A percentile compares a stretch with the other conserved stretches of the same genome.
phyloP scores from a whole-genome alignment of 257 asterid genomes.

The Buddleja alternifolia region DNA sequence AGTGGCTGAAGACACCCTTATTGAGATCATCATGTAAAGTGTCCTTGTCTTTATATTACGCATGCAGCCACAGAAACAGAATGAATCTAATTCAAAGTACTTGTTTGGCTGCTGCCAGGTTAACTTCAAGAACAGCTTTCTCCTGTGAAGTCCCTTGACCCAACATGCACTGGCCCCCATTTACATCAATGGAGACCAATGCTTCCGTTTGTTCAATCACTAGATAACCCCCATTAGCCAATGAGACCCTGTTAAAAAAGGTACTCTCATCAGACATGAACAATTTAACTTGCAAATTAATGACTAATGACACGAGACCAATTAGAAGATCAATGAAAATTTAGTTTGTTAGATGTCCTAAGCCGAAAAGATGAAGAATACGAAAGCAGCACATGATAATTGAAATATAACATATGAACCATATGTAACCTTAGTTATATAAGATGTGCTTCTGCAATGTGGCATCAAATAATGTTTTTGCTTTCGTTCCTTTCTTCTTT shows the following conservation, averaged over 20 bases:
- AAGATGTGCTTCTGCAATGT: background rate
- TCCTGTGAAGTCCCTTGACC: slow-evolving; percentile 96
- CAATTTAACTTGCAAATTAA: slow-evolving; percentile 26
- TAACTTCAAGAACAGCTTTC: slow-evolving; percentile 88
- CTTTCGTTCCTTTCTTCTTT: slow-evolving; percentile 8
- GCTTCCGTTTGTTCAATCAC: slow-evolving; percentile 99
- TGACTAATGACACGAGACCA: slow-evolving; percentile 9
- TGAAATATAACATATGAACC: background rate
- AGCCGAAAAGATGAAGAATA: slow-evolving; percentile 15
- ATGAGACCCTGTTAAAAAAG: slow-evolving; percentile 69
- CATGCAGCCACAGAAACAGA: too few relatives aligned
- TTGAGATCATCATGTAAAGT: too few relatives aligned
- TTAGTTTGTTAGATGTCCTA: background rate
- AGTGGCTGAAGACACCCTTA: too few relatives aligned
- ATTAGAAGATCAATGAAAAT: slow-evolving; percentile 13
- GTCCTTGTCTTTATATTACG: too few relatives aligned
- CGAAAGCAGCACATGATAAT: slow-evolving; percentile 16
- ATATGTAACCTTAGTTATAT: slow-evolving; percentile 20
- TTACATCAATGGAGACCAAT: slow-evolving; percentile 91
- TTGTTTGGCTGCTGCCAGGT: slow-evolving; percentile 94
- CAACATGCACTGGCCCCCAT: slow-evolving; percentile 96
- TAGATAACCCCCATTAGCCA: slow-evolving; percentile 92
- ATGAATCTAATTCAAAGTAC: slow-evolving; percentile 42
- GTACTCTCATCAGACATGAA: slow-evolving; percentile 29
- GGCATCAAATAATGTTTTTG: slow-evolving; percentile 11